Conservation (phyloP, 768 basidiomycete species). For the Tulasnella sp. region DNA sequence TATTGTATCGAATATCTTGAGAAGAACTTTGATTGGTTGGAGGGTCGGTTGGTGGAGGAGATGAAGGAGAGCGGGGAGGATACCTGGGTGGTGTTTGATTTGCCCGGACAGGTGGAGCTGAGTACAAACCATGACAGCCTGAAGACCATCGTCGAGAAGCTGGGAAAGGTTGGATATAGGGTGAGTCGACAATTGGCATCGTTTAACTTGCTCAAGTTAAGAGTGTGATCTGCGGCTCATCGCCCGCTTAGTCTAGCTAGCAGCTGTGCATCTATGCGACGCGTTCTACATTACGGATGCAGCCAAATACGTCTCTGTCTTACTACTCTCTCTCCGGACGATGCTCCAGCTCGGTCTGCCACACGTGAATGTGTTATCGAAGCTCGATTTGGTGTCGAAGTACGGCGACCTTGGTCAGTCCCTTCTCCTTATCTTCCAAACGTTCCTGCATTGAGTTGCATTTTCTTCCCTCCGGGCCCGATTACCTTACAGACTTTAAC, state of each 20-base stretch:
- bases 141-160: conserved; percentile 61
- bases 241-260: conserved; percentile 47
- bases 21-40: conserved; percentile 69
- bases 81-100: conserved; percentile 86
- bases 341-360: conserved; percentile 99
- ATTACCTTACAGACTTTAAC: conserved; percentile 64
- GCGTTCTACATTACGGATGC: conserved; percentile 96
- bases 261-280: conserved; percentile 91
- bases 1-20: conserved; percentile 97
- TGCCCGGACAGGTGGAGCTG: conserved; percentile 95
- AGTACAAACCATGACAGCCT: conserved; percentile 92
- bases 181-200: conserved; percentile 41
- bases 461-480: not conserved
- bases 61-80: conserved; percentile 56
- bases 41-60: conserved; percentile 56
- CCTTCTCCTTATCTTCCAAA: not conserved
- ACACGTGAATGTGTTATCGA: conserved; percentile 93
- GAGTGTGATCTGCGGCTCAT: not conserved
- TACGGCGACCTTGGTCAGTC: conserved; percentile 83
- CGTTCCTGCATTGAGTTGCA: not conserved
- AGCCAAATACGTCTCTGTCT: conserved; percentile 85
- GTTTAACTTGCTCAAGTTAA: not conserved
- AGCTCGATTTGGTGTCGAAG: conserved; percentile 80
- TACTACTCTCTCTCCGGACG: conserved; percentile 83
- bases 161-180: conserved; percentile 69